Evolutionary conservation across 208 protist species (phyloP).

Genomic region (Trichomonas gallinae): DNA sequence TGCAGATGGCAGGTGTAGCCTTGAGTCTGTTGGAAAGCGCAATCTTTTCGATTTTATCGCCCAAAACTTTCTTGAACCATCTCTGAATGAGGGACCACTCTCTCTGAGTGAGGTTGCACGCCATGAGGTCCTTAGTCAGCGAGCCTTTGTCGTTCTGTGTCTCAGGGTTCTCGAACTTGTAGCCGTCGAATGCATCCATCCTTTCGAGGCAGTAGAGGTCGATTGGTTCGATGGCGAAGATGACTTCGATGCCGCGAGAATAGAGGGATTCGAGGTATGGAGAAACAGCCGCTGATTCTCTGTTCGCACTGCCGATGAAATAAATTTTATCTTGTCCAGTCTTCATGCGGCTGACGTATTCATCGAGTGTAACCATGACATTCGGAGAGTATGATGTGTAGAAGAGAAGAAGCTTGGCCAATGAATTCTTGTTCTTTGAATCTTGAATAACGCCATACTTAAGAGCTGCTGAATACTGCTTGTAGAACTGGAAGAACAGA

Average conservation of each 20-base stretch:
- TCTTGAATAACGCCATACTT: constrained; percentile 94
- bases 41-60: constrained; percentile 37
- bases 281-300: constrained; percentile 33
- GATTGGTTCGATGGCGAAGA: constrained; percentile 40
- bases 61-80: constrained; percentile 29
- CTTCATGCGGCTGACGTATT: constrained; percentile 62
- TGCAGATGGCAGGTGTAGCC: constrained; percentile 30
- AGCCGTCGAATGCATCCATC: constrained; percentile 42
- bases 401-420: constrained; percentile 82
- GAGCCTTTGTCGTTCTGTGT: background rate
- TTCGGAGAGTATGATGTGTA: constrained; percentile 50
- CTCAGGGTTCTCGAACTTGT: constrained; percentile 33
- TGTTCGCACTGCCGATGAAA: constrained; percentile 36
- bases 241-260: constrained; percentile 32
- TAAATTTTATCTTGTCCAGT: constrained; percentile 43
- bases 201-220: constrained; percentile 39
- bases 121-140: background rate
- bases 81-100: background rate
- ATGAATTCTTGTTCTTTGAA: constrained; percentile 66
- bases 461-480: constrained; percentile 78
- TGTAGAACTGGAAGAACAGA: constrained; percentile 63
- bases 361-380: constrained; percentile 72
- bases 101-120: background rate
- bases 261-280: constrained; percentile 38
- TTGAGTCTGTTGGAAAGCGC: constrained; percentile 32